phyloP scores from a whole-genome alignment of 2,329 filamentous ascomycete genomes.

The Claviceps maximensis region DNA sequence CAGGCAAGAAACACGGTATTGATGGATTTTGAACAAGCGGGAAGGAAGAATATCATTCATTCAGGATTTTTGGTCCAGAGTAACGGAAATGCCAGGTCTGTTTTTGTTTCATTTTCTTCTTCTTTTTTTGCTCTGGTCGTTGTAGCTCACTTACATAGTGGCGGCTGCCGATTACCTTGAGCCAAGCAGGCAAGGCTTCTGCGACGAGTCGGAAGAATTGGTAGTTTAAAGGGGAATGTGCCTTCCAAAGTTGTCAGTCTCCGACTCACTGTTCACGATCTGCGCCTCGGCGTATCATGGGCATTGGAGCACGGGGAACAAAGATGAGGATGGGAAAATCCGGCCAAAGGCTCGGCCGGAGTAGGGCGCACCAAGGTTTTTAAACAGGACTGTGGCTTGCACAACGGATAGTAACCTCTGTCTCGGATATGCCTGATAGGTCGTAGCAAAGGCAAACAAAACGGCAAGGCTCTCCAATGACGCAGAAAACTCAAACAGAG shows the following conservation, averaged over 20 bases:
- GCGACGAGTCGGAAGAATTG: background rate
- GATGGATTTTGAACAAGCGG: background rate
- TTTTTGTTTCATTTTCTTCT: background rate
- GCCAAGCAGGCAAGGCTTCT: background rate
- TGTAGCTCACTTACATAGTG: conserved; percentile 4
- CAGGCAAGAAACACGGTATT: background rate
- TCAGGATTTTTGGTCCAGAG: background rate
- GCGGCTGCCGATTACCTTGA: conserved; percentile 4
- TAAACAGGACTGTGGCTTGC: background rate
- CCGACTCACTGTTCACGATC: background rate
- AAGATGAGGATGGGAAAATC: background rate
- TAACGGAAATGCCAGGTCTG: background rate
- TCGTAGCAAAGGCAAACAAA: background rate
- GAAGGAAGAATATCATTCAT: background rate
- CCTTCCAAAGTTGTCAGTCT: background rate
- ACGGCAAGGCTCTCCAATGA: too few species aligned
- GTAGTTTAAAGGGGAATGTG: background rate
- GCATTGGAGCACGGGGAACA: background rate
- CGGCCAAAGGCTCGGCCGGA: background rate
- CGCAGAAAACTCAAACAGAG: background rate
- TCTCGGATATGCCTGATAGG: background rate
- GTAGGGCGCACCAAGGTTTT: conserved; percentile 3
- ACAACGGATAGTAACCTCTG: background rate
- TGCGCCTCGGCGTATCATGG: background rate
- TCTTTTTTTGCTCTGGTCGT: background rate